Base-by-base conservation (phyloP, 78 protist genomes). In the Dictyostelium intermedium region DNA sequence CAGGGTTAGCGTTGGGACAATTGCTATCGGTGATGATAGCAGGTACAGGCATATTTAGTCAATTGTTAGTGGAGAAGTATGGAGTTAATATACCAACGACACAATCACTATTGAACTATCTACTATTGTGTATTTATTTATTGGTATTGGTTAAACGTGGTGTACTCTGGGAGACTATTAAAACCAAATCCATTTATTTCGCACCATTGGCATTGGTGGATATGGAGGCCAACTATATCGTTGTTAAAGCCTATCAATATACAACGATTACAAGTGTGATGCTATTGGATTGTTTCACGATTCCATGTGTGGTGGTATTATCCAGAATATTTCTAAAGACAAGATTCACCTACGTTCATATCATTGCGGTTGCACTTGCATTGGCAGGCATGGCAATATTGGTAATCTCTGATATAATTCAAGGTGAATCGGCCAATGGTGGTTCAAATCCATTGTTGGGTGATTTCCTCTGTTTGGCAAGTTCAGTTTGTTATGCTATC, bases 161-260 rank as follows among this genome's bases (percentile, higher is more conserved):
- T 23, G 77, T 72, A 23, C 41, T 91, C 0, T 85, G 91, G 95
- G 56, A 86, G 8, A 78, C 77, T 1, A 69, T 85, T 7, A 85
- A 72, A 47, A 94, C 96, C 16, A 94, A 86, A 10, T 81, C 91
- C 0, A 34, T 61, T 11, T 80, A 82, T 5, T 47, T 83, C 25
- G 35, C 78, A 27, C 95, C 95, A 32, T 69, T 95, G 80, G 92
- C 97, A 30, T 47, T 97, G 30, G 80, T 95, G 18, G 98, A 97
- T 84, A 96, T 97, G 56, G 98, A 97, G 77, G 98, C 97, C 20
- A 97, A 97, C 45, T 97, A 74, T 32, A 76, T 95, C 1, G 93
- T 83, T 0, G 96, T 93, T 4, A 77, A 91, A 16, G 98, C 98
- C 13, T 97, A 95, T 82, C 95, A 95, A 56, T 96, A 96, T 63